These are phyloP conservation scores for Hordeum marinum DNA, from an alignment of 176 grass and related monocot species.

Conservation along the genomic window DNA sequence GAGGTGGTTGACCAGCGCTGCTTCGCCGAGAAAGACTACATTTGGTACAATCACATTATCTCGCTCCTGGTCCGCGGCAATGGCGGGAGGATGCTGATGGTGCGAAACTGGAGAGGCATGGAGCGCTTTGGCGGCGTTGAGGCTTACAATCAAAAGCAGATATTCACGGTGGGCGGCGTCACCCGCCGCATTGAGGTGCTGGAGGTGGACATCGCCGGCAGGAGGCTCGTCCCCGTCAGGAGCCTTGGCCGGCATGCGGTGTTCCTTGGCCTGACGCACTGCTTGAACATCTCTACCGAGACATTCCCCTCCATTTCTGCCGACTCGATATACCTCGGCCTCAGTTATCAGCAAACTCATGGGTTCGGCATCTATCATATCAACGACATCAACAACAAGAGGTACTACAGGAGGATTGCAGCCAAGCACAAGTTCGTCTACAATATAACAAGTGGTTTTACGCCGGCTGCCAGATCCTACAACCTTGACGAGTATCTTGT, in stretches of 20 bases:
- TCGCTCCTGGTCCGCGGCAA: not conserved
- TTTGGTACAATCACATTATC: not conserved
- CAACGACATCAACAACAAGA: not conserved
- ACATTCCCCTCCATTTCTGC: not conserved
- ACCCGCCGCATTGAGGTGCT: not conserved
- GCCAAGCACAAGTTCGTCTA: not conserved
- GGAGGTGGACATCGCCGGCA: not conserved
- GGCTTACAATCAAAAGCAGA: not conserved
- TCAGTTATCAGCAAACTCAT: not conserved
- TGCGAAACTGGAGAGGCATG: not conserved
- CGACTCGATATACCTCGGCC: not conserved
- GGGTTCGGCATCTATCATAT: not conserved
- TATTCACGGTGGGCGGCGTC: not conserved
- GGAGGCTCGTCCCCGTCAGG: not conserved
- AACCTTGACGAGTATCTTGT: too few relatives aligned
- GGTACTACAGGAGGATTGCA: not conserved
- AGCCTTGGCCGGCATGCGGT: not conserved
- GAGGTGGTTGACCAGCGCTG: not conserved
- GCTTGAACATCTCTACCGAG: not conserved
- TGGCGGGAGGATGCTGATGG: not conserved
- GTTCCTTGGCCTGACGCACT: not conserved
- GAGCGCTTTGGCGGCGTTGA: not conserved
- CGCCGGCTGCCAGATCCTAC: too few relatives aligned
- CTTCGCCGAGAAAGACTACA: not conserved
- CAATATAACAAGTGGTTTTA: too few relatives aligned